Base-by-base conservation (phyloP, 805 yeast species). In the Candida hungchunana region DNA sequence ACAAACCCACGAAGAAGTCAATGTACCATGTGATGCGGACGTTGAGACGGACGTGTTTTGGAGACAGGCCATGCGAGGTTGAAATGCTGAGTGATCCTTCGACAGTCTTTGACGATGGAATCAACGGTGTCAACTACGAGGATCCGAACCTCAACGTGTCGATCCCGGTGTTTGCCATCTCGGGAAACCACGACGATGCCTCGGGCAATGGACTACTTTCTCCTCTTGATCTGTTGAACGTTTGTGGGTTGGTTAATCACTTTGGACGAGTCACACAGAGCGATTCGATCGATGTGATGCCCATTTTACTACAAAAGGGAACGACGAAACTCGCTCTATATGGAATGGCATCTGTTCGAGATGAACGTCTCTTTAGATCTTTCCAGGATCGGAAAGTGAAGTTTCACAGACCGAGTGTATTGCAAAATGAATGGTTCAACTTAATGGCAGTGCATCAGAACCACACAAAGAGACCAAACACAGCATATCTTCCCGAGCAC, bases 151-250 rank as follows among this genome's bases (percentile, higher is more conserved):
- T 86, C 42, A 93, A 93, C 58, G 80, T 93, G 3, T 78, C 95
- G 0, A 73, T 89, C 12, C 98, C 98, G 0, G 73, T 93, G 7
- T 87, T 93, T 66, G 90, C 89, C 6, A 90, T 93, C 4, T 78
- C 90, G 30, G 98, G 98, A 3, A 93, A 93, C 52, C 98, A 93
- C 57, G 98, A 93, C 59, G 97, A 93, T 60, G 86, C 96, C 4
- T 84, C 95, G 0, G 97, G 97, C 1, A 84, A 78, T 35, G 80
- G 82, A 16, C 62, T 85, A 36, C 63, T 93, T 11, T 79, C 89
- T 36, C 95, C 98, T 0, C 66, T 93, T 67, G 98, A 93, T 58
- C 62, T 93, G 4, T 62, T 93, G 10, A 74, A 85, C 14, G 85
- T 83, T 6, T 64, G 86, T 3, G 97, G 97, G 0, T 62, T 89